These are phyloP conservation scores for Condylostoma magnum DNA, from an alignment of 169 alveolate species.

Conservation along the genomic window DNA sequence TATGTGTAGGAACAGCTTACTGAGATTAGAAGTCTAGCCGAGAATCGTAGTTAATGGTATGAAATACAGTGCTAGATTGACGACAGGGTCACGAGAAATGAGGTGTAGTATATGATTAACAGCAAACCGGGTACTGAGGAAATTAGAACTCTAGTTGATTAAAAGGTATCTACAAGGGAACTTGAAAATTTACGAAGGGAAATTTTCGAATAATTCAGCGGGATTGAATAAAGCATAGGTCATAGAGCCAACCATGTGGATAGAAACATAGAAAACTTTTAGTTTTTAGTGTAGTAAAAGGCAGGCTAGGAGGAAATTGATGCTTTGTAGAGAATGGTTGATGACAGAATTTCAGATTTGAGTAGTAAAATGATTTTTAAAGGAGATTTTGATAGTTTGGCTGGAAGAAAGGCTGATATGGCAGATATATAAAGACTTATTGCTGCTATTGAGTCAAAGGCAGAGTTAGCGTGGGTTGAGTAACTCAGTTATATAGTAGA, in stretches of 20 bases:
- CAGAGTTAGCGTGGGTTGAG: too few species aligned
- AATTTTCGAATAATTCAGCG: too few species aligned
- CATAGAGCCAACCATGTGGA: too few species aligned
- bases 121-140: slow-evolving; percentile 61
- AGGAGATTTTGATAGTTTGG: slow-evolving; percentile 1
- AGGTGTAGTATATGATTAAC: slow-evolving; percentile 50
- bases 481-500: too few species aligned
- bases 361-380: background rate
- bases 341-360: background rate
- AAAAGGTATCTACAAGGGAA: slow-evolving; percentile 51
- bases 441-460: background rate
- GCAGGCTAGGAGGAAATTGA: slow-evolving; percentile 27
- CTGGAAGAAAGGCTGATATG: background rate
- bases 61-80: slow-evolving; percentile 50
- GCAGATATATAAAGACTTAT: background rate
- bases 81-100: slow-evolving; percentile 64
- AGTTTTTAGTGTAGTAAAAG: slow-evolving; percentile 23
- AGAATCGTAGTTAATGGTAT: slow-evolving; percentile 35
- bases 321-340: background rate
- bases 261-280: slow-evolving; percentile 28
- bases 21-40: background rate
- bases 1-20: background rate
- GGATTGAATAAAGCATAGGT: too few species aligned
- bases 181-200: too few species aligned
- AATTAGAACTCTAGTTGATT: slow-evolving; percentile 48